phyloP scores from a whole-genome alignment of 2,329 filamentous ascomycete species.

The Metarhizium album region DNA sequence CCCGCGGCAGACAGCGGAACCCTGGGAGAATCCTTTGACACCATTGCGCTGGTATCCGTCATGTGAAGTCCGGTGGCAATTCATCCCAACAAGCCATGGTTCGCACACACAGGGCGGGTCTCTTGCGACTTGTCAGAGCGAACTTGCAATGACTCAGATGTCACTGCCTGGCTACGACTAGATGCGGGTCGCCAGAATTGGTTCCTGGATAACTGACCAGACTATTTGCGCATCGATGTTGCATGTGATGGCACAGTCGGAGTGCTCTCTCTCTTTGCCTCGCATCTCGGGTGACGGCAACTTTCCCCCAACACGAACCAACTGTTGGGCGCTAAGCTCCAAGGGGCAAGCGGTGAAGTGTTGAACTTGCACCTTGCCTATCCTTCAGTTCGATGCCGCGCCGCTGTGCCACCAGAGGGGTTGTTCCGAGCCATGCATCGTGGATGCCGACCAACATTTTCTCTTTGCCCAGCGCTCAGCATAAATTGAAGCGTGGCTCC shows the following conservation, averaged over 20 bases:
- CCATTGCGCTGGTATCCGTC: background rate
- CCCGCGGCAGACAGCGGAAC: background rate
- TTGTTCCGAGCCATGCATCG: background rate
- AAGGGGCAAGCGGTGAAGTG: constrained; percentile 12
- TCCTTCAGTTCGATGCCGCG: constrained; percentile 1
- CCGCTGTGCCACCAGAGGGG: constrained; percentile 1
- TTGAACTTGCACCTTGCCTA: background rate
- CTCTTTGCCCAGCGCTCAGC: background rate
- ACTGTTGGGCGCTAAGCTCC: constrained; percentile 10
- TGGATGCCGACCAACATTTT: constrained; percentile 2
- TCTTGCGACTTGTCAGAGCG: too few species aligned
- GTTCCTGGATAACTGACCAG: background rate
- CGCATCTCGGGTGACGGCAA: constrained; percentile 10
- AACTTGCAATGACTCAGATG: background rate
- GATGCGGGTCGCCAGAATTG: background rate
- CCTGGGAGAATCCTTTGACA: background rate
- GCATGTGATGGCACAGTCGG: background rate
- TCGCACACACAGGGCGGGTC: too few species aligned
- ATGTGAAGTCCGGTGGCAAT: background rate
- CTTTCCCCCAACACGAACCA: background rate
- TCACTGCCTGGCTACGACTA: background rate
- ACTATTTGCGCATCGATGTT: too few species aligned
- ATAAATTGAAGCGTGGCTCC: constrained; percentile 1
- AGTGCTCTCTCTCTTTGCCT: constrained; percentile 5
- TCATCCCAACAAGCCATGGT: background rate